Evolutionary conservation across 345 rosid genomes (phyloP).

Genomic region (Cardamine resedifolia): DNA sequence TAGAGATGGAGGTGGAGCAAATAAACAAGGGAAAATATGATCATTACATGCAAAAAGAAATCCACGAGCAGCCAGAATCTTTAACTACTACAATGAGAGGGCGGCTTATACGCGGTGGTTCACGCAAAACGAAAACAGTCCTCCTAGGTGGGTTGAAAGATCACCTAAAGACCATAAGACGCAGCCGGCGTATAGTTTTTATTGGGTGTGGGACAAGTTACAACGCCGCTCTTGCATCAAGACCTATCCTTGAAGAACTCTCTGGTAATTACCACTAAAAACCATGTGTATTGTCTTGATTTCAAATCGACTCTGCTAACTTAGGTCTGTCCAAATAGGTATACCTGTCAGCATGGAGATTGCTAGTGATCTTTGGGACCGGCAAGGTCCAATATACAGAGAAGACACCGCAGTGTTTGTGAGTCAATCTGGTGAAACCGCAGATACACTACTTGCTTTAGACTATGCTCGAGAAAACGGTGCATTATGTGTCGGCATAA

Average conservation of each 20-base stretch:
- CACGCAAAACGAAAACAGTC: constrained; percentile 77
- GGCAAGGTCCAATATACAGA: constrained; percentile 95
- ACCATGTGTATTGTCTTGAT: neutral
- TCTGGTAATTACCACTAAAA: constrained; percentile 57
- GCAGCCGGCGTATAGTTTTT: constrained; percentile 89
- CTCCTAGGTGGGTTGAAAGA: constrained; percentile 96
- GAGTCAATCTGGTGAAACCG: constrained; percentile 99
- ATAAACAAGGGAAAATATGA: constrained; percentile 88
- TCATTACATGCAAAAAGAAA: constrained; percentile 98
- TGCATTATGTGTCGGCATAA: constrained; percentile 95
- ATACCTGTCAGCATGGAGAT: constrained; percentile 98
- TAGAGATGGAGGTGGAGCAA: constrained; percentile 98
- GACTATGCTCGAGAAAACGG: constrained; percentile 86
- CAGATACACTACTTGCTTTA: constrained; percentile 82
- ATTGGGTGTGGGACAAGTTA: constrained; percentile 98
- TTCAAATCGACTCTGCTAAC: neutral
- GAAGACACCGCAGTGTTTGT: constrained; percentile 98
- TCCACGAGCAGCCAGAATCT: constrained; percentile 98
- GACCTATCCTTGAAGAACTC: constrained; percentile 95
- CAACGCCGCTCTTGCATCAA: constrained; percentile 92
- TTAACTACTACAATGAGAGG: constrained; percentile 96
- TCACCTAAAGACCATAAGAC: constrained; percentile 84
- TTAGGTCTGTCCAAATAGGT: constrained; percentile 43
- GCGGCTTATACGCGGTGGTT: constrained; percentile 87
- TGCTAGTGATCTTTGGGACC: constrained; percentile 92